Evolutionary conservation across 805 yeast species (phyloP).

Genomic region (Candida ipomoeae): DNA sequence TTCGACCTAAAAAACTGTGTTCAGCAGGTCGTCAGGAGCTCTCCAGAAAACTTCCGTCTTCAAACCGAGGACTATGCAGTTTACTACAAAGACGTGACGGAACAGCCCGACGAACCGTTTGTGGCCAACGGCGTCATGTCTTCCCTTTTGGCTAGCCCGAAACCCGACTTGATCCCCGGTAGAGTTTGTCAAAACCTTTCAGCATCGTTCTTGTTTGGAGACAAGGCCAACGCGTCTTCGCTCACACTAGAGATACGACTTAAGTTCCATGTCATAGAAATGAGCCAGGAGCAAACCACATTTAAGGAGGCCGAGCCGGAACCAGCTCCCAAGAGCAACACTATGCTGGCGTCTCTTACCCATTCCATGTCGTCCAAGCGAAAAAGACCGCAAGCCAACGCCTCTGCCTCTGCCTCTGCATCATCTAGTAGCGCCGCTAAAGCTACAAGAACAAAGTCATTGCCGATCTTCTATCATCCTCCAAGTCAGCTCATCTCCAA

Average conservation of each 20-base stretch:
- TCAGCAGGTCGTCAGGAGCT: constrained; percentile 33
- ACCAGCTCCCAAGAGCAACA: neutral
- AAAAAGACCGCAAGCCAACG: constrained; percentile 9
- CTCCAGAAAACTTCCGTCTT: constrained; percentile 42
- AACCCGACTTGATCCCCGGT: constrained; percentile 38
- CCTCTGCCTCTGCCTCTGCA: constrained; percentile 9
- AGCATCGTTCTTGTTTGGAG: constrained; percentile 36
- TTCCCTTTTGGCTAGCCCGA: constrained; percentile 23
- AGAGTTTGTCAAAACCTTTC: constrained; percentile 58
- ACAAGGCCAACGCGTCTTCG: constrained; percentile 32
- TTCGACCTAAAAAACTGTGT: constrained; percentile 38
- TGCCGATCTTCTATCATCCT: constrained; percentile 38
- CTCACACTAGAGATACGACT: constrained; percentile 57
- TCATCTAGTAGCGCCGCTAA: constrained; percentile 25
- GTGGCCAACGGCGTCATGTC: constrained; percentile 41
- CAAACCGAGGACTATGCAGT: constrained; percentile 41
- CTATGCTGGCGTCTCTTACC: neutral
- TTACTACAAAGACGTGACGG: constrained; percentile 43
- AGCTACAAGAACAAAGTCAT: constrained; percentile 42
- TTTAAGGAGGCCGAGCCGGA: constrained; percentile 9
- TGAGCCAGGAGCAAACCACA: constrained; percentile 7
- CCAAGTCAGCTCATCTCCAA: constrained; percentile 38
- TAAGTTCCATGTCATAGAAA: constrained; percentile 41
- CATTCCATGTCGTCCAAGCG: constrained; percentile 6
- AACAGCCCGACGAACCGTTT: constrained; percentile 47